These are phyloP conservation scores for Suhomyces panamericanus DNA, from an alignment of 1,139 yeast genomes.

Conservation along the genomic window DNA sequence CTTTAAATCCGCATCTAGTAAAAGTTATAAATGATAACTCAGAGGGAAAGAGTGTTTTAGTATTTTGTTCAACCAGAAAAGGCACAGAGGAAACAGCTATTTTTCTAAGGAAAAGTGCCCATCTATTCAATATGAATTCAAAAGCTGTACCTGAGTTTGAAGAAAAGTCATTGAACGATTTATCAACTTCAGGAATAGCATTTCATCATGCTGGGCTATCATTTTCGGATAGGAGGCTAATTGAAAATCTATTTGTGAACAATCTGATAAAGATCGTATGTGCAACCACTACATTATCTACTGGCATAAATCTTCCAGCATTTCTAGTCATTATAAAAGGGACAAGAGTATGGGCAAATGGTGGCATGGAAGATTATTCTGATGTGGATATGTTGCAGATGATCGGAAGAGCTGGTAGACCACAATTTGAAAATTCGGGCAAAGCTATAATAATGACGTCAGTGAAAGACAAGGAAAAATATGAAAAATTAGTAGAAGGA, in stretches of 20 bases:
- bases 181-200: conserved; percentile 44
- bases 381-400: conserved; percentile 60
- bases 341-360: conserved; percentile 52
- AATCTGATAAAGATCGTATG: conserved; percentile 48
- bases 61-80: conserved; percentile 56
- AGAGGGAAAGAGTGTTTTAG: conserved; percentile 42
- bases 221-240: conserved; percentile 40
- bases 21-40: conserved; percentile 39
- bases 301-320: conserved; percentile 64
- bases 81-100: conserved; percentile 50
- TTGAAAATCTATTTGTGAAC: conserved; percentile 45
- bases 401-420: conserved; percentile 63
- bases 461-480: conserved; percentile 29
- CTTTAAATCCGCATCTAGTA: conserved; percentile 6
- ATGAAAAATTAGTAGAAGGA: conserved; percentile 39
- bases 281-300: conserved; percentile 60
- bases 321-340: conserved; percentile 61
- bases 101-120: conserved; percentile 20
- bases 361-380: conserved; percentile 50
- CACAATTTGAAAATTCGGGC: conserved; percentile 55
- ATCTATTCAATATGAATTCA: not conserved
- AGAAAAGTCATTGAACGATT: conserved; percentile 29
- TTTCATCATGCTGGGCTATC: conserved; percentile 62
- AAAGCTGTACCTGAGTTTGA: not conserved
- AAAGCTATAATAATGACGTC: conserved; percentile 54